phyloP scores from a whole-genome alignment of 306 rosid species.

The Vigna nakashimae region DNA sequence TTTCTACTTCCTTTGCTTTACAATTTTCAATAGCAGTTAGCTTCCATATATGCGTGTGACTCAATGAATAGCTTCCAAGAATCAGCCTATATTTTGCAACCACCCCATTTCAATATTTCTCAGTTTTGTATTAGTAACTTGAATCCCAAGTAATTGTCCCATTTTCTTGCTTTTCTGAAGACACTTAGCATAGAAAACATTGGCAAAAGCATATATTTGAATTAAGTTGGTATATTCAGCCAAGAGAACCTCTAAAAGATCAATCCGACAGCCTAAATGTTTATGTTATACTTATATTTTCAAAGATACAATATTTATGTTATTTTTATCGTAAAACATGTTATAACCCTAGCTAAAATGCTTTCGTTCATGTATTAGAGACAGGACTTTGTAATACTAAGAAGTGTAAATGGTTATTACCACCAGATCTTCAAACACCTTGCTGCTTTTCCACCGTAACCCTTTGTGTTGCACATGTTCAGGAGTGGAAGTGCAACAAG shows the following conservation, averaged over 20 bases:
- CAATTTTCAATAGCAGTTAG: neutral
- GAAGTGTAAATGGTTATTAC: neutral
- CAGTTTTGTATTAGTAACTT: constrained; percentile 33
- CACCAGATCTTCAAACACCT: no score
- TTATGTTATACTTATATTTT: neutral
- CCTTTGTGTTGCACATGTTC: neutral
- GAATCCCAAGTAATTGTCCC: constrained; percentile 42
- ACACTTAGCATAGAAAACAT: neutral
- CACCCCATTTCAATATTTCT: neutral
- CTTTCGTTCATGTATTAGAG: neutral
- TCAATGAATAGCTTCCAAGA: no score
- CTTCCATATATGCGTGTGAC: neutral
- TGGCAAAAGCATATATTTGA: neutral
- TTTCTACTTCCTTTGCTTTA: constrained; percentile 6
- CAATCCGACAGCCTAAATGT: neutral
- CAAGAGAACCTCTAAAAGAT: neutral
- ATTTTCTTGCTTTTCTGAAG: constrained; percentile 28
- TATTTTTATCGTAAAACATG: neutral
- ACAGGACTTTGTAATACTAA: neutral
- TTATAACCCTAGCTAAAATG: neutral
- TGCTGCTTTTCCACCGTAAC: neutral
- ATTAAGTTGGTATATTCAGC: neutral
- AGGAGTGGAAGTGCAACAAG: constrained; percentile 73
- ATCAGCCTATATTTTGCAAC: neutral
- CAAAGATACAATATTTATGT: neutral